Conservation (phyloP, 2,329 filamentous ascomycete genomes). For the Dactylonectria estremocensis region DNA sequence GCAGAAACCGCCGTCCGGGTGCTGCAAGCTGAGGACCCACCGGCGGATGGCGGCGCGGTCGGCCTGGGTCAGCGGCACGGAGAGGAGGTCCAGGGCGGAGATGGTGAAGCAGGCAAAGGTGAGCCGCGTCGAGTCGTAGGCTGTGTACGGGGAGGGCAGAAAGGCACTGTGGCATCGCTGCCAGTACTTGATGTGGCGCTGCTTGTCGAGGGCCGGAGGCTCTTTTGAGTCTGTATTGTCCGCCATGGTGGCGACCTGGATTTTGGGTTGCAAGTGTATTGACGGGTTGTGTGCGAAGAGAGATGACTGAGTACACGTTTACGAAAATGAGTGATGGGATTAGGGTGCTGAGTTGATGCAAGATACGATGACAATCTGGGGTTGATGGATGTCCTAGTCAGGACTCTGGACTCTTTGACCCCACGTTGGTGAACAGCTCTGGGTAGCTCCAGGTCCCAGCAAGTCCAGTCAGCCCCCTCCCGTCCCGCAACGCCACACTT, state of each 20-base stretch:
- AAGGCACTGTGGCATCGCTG: conserved; percentile 86
- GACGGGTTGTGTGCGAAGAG: background rate
- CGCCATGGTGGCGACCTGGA: conserved; percentile 32
- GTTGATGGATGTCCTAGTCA: background rate
- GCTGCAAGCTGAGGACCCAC: conserved; percentile 91
- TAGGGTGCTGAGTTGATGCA: background rate
- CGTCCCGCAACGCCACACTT: conserved; percentile 29
- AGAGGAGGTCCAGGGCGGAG: conserved; percentile 86
- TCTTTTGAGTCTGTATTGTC: conserved; percentile 26
- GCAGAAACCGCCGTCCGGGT: conserved; percentile 89
- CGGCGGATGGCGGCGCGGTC: conserved; percentile 66
- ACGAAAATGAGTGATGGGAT: background rate
- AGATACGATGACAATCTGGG: background rate
- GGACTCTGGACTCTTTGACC: background rate
- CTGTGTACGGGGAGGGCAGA: conserved; percentile 87
- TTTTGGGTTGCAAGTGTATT: background rate
- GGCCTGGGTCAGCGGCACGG: conserved; percentile 66
- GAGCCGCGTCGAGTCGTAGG: conserved; percentile 92
- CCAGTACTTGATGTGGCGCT: conserved; percentile 91
- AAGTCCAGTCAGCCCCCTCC: background rate
- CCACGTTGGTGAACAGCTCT: background rate
- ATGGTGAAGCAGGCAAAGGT: conserved; percentile 92
- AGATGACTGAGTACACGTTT: background rate
- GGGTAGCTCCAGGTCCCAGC: conserved; percentile 7
- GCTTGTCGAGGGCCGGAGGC: conserved; percentile 65